Conservation (phyloP, 2,329 filamentous ascomycete genomes). For the Fusarium nygamai region DNA sequence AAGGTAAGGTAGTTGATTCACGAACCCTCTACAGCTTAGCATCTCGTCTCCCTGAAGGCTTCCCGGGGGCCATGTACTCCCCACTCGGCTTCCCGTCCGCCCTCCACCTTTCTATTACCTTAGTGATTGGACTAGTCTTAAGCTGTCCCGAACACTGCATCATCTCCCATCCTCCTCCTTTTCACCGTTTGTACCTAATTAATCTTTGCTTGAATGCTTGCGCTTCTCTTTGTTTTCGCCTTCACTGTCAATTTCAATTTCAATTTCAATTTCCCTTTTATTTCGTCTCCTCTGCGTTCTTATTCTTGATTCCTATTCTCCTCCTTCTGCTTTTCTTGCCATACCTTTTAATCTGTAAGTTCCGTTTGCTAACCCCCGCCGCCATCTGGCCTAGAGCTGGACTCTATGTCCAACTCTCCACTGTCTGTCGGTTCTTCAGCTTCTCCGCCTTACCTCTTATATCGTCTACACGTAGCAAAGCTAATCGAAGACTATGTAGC, state of each 20-base stretch:
- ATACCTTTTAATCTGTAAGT: constrained; percentile 37
- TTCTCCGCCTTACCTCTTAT: constrained; percentile 26
- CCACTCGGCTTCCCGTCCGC: constrained; percentile 33
- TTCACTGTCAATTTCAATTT: neutral
- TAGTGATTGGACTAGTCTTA: neutral
- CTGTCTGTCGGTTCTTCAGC: constrained; percentile 32
- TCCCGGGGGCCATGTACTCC: constrained; percentile 18
- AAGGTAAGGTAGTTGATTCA: constrained; percentile 22
- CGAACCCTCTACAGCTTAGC: constrained; percentile 28
- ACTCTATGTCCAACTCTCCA: constrained; percentile 32
- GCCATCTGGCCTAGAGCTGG: neutral
- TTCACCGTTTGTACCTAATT: constrained; percentile 33
- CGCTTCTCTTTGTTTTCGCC: constrained; percentile 31
- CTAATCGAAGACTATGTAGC: constrained; percentile 35
- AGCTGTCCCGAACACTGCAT: constrained; percentile 20
- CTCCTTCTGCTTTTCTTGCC: constrained; percentile 23
- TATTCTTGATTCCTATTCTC: constrained; percentile 9
- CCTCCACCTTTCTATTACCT: constrained; percentile 14
- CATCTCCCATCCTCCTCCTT: constrained; percentile 37
- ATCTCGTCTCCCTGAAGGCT: constrained; percentile 19
- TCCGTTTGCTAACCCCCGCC: neutral
- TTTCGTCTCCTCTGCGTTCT: constrained; percentile 32
- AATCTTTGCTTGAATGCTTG: constrained; percentile 36
- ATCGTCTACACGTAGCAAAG: constrained; percentile 3
- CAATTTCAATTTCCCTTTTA: constrained; percentile 19